Base-by-base conservation (phyloP, 2,329 filamentous ascomycete species). In the Talaromyces sp. region DNA sequence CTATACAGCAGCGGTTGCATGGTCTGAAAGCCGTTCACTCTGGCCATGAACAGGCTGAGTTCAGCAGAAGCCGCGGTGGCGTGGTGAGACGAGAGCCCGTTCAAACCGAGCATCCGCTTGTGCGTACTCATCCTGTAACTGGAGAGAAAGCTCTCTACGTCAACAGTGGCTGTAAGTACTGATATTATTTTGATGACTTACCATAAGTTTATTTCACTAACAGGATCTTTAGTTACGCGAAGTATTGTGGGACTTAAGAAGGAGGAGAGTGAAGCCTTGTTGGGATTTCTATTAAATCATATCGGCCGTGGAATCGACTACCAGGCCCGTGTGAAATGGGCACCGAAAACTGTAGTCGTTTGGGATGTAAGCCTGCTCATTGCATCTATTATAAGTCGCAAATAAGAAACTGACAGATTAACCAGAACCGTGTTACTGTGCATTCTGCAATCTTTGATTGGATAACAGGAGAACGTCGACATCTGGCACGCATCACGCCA, bases 181-280 rank as follows among this genome's bases (percentile, higher is more conserved):
- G 14, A 31, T 14, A 23, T 23, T 18, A 5, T 16, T n/a, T 5
- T 6, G 6, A 40, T 3, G 16, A 7, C 8, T 40, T 5, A n/a
- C 16, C 7, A n/a, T 2, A n/a, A n/a, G 2, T n/a, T 40, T 1
- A 5, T 5, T 16, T 40, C 16, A 34, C 59, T 60, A 47, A 60
- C 28, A 5, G 1, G 4, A 10, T 18, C 18, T 4, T 5, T 47
- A 63, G 61, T 63, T n/a, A 60, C 61, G 8, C 53, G 61, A 5
- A 54, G 74, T 50, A 79, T 81, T 54, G 70, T 77, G 5, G 78
- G 78, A 4, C 70, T 79, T 31, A 80, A 79, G 63, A 73, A 78
- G 59, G 72, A 77, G 40, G 78, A 80, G 61, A 74, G 70, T 47
- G 72, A 79, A 44, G 70, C 72, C 10, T 63, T 81, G 27, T 67